These are phyloP conservation scores for Chlorella sorokiniana DNA, from an alignment of 139 green algal genomes.

Conservation along the genomic window DNA sequence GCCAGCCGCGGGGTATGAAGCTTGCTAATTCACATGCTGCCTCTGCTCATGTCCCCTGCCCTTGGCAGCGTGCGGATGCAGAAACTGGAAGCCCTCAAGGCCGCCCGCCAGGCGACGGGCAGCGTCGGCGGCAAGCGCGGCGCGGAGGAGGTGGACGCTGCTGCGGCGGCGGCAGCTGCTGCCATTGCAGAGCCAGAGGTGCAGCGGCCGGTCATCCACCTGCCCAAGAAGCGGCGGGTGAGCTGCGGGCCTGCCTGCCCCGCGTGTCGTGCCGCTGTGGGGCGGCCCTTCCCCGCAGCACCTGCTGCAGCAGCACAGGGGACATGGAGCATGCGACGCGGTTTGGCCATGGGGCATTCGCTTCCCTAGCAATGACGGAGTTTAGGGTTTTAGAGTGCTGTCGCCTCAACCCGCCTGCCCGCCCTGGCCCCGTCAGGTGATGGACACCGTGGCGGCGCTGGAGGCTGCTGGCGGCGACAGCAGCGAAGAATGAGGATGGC, in stretches of 20 bases:
- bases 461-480: conserved; percentile 4
- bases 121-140: background rate
- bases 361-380: background rate
- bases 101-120: background rate
- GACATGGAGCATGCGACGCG: background rate
- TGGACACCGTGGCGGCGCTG: conserved; percentile 19
- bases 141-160: conserved; percentile 12
- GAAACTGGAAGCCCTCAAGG: conserved; percentile 29
- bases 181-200: conserved; percentile 27
- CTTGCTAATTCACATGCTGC: background rate
- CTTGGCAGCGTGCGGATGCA: conserved; percentile 39
- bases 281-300: no score
- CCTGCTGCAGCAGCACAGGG: background rate
- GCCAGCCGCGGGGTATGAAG: no score
- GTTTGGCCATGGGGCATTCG: no score
- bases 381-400: background rate
- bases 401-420: background rate
- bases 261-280: no score
- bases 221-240: conserved; percentile 39
- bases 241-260: background rate
- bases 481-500: background rate
- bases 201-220: conserved; percentile 11
- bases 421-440: background rate
- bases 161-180: background rate
- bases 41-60: background rate